Percentiles rank a stretch among this genome's conserved stretches.
Conservation (phyloP, 2,329 filamentous ascomycete genomes). For the Alternaria angustiovoidea region DNA sequence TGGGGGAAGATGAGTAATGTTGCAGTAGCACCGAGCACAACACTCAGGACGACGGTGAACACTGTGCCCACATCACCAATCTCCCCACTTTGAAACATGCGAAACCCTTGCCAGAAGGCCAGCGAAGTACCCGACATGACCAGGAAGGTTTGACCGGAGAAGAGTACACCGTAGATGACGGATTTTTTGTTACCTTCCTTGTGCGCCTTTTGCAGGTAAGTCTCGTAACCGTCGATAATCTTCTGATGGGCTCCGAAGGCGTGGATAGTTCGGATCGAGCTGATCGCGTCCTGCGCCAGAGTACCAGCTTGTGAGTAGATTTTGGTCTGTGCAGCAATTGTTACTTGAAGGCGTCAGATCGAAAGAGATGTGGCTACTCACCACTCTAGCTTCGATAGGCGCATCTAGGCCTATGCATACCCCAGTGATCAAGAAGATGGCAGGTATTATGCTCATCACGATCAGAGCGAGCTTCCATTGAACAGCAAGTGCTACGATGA, state of each 20-base stretch:
- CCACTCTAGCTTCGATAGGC: constrained; percentile 23
- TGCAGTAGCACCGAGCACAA: constrained; percentile 80
- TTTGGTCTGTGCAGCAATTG: constrained; percentile 4
- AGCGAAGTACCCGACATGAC: constrained; percentile 71
- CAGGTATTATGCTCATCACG: constrained; percentile 57
- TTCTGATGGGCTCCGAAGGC: constrained; percentile 66
- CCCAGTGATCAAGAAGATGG: constrained; percentile 28
- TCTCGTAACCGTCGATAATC: constrained; percentile 65
- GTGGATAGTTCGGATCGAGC: constrained; percentile 55
- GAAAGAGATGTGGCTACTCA: constrained; percentile 6
- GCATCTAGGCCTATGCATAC: constrained; percentile 19
- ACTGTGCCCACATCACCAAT: constrained; percentile 69
- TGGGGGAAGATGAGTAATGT: constrained; percentile 19
- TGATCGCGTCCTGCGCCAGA: not conserved
- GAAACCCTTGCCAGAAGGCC: constrained; percentile 70
- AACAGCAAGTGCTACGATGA: constrained; percentile 87
- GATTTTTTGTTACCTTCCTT: constrained; percentile 65
- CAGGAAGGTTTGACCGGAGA: constrained; percentile 70
- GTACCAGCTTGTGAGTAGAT: constrained; percentile 13
- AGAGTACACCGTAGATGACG: constrained; percentile 62
- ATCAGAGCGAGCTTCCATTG: constrained; percentile 94
- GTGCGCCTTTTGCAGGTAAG: constrained; percentile 58
- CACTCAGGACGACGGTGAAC: constrained; percentile 77
- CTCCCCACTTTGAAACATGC: constrained; percentile 23
- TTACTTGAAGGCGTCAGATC: not conserved